These are phyloP conservation scores for Lactarius tabidus DNA, from an alignment of 768 basidiomycete genomes.

Conservation along the genomic window DNA sequence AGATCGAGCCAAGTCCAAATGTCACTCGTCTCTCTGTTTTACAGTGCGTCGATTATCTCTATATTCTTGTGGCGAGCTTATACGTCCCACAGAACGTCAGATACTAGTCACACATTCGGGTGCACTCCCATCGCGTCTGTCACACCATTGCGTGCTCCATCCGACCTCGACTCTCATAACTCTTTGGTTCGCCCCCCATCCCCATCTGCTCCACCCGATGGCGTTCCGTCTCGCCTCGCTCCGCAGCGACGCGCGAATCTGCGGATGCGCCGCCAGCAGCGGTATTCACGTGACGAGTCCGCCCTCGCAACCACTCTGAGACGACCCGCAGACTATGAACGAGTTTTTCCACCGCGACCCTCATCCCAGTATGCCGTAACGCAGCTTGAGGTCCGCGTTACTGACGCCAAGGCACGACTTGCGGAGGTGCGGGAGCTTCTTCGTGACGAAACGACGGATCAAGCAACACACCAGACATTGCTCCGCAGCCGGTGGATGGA, in stretches of 20 bases:
- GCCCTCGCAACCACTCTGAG: constrained; percentile 10
- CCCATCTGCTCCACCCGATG: neutral
- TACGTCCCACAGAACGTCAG: constrained; percentile 3
- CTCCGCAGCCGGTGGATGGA: constrained; percentile 24
- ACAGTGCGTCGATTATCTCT: constrained; percentile 1
- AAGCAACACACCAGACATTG: neutral
- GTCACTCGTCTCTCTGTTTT: constrained; percentile 4
- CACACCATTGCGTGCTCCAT: neutral
- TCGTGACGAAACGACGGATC: constrained; percentile 13
- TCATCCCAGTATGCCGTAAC: constrained; percentile 8
- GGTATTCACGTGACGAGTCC: constrained; percentile 18
- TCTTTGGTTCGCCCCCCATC: neutral
- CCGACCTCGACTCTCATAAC: neutral
- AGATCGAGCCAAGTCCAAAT: neutral
- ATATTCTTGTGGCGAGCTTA: neutral
- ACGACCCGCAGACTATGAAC: constrained; percentile 9
- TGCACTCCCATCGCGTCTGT: constrained; percentile 6
- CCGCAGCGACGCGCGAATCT: constrained; percentile 4
- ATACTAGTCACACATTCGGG: neutral
- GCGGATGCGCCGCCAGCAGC: constrained; percentile 13
- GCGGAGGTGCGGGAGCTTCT: constrained; percentile 20
- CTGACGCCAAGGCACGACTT: constrained; percentile 14
- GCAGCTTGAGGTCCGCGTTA: constrained; percentile 12
- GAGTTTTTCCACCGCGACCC: constrained; percentile 10
- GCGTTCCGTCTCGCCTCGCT: neutral